Base-by-base conservation (phyloP, 2,329 filamentous ascomycete species). In the Calonectria pseudoreteaudii region DNA sequence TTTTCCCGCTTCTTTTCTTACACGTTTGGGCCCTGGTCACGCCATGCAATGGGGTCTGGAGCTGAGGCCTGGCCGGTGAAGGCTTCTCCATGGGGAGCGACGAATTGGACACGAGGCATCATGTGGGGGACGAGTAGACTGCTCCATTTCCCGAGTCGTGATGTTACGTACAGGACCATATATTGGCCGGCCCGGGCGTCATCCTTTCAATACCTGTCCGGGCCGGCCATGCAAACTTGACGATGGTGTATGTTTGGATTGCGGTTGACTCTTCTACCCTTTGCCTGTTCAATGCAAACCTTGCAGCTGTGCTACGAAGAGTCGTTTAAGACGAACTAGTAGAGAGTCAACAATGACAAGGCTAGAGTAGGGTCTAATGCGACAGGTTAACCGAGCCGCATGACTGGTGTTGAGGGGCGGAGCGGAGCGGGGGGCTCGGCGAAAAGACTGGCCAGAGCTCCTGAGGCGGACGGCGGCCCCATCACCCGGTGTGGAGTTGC, bases 121-220 rank as follows among this genome's bases (percentile, higher is more conserved):
- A 68, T 71, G 72, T 76, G 75, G 75, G 75, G 75, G 72, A 72
- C 49, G 66, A 68, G 73, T 66, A 74, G 49, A 68, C 75, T 72
- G 50, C 65, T 74, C 75, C 58, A 58, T 75, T 68, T 70, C 62
- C 79, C 74, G 78, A 77, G 72, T 38, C 69, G 70, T 74, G 66
- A 78, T 78, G 77, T 80, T 78, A 79, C 78, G 75, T 80, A 80
- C 77, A 68, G 49, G 67, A 52, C 71, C 68, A 49, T 67, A 30
- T 69, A 50, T 50, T 75, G 67, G 58, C 75, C 76, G 75, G 75
- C 66, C 67, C 74, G 72, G 58, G 70, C 75, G 67, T 75, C 60
- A 60, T 75, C 70, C 68, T 79, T 69, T 69, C 69, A 68, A n/a
- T n/a, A n/a, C n/a, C 14, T 30, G 64, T 75, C 71, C 74, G 78